phyloP scores from a whole-genome alignment of 2,329 filamentous ascomycete genomes.

The Calonectria pseudoreteaudii region DNA sequence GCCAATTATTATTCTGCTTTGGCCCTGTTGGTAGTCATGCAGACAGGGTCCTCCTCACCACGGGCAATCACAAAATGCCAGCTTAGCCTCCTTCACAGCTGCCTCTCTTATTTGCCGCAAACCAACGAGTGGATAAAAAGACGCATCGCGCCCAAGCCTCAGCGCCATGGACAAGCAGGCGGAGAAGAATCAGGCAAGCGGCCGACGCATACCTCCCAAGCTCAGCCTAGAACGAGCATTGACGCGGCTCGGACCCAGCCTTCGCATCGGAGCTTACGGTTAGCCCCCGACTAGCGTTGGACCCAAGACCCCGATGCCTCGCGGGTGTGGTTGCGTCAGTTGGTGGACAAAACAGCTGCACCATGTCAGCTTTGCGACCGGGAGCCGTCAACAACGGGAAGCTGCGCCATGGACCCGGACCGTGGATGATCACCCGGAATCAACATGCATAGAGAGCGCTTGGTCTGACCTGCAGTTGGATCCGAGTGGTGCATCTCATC shows the following conservation, averaged over 20 bases:
- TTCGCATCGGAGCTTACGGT: not conserved
- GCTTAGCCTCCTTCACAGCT: not conserved
- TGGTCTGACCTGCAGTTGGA: constrained; percentile 9
- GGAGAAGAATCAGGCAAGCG: constrained; percentile 9
- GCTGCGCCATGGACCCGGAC: constrained; percentile 38
- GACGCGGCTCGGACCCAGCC: not conserved
- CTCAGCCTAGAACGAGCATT: not conserved
- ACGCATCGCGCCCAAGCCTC: not conserved
- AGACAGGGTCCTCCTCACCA: not conserved
- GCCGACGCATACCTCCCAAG: not conserved
- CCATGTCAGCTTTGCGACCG: constrained; percentile 25
- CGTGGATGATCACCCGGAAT: constrained; percentile 31
- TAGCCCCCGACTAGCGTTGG: constrained; percentile 5
- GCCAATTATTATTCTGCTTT: not conserved
- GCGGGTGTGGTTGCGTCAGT: not conserved
- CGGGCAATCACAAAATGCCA: not conserved
- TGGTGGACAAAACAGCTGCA: constrained; percentile 10
- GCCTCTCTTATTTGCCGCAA: not conserved
- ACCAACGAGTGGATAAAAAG: not conserved
- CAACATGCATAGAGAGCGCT: constrained; percentile 18
- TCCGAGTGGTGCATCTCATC: constrained; percentile 18
- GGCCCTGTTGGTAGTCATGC: not conserved
- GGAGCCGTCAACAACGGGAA: constrained; percentile 6
- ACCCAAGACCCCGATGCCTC: not conserved
- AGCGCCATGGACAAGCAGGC: not conserved